These are phyloP conservation scores for Ogataea kodamae DNA, from an alignment of 805 yeast genomes.

Conservation along the genomic window DNA sequence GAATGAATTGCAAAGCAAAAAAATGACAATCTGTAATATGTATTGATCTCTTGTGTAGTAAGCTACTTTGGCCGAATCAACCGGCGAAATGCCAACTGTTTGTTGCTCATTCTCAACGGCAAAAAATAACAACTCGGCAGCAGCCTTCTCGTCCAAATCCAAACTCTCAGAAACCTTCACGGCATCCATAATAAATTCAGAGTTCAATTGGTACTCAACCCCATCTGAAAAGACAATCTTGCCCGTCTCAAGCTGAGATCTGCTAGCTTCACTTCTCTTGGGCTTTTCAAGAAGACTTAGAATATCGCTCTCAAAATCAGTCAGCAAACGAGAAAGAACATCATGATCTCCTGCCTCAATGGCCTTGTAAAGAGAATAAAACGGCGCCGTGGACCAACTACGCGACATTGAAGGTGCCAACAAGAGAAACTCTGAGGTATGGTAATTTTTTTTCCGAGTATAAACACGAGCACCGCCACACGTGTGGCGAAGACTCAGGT, in stretches of 20 bases:
- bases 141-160: constrained; percentile 69
- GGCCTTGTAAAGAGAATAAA: constrained; percentile 44
- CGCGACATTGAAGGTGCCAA: constrained; percentile 11
- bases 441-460: constrained; percentile 4
- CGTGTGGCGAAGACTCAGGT: no score
- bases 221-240: constrained; percentile 50
- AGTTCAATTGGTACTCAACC: constrained; percentile 57
- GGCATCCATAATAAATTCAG: constrained; percentile 59
- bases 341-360: constrained; percentile 34
- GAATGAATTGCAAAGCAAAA: constrained; percentile 30
- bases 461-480: constrained; percentile 12
- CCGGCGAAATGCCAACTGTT: constrained; percentile 44
- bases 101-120: constrained; percentile 37
- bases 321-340: constrained; percentile 12
- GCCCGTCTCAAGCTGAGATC: constrained; percentile 46
- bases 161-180: constrained; percentile 59
- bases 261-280: constrained; percentile 43
- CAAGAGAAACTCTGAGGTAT: constrained; percentile 2
- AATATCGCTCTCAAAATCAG: constrained; percentile 44
- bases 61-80: constrained; percentile 63
- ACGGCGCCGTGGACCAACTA: constrained; percentile 40
- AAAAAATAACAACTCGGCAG: constrained; percentile 63
- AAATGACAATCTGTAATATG: constrained; percentile 63
- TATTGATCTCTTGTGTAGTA: constrained; percentile 69
- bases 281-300: constrained; percentile 39